Evolutionary conservation across 2,329 filamentous ascomycete species (phyloP).

Genomic region (Nannizzia gypsea): DNA sequence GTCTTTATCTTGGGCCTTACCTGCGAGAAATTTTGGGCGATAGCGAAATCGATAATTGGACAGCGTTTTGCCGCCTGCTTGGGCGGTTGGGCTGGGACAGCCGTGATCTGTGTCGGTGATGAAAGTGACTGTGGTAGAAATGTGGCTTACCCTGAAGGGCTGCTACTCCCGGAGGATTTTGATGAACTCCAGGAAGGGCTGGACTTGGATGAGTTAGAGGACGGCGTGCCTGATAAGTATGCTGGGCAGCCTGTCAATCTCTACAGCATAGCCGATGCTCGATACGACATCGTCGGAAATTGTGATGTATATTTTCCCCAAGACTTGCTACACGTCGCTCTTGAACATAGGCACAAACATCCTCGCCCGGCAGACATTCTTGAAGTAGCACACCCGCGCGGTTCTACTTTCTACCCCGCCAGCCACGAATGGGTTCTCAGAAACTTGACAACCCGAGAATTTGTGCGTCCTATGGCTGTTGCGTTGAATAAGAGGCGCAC

Average conservation of each 20-base stretch:
- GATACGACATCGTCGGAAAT: not conserved
- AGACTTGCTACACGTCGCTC: conserved; percentile 5
- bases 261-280: not conserved
- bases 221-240: not conserved
- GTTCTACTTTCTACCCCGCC: conserved; percentile 6
- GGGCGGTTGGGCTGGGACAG: conserved; percentile 21
- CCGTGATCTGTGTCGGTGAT: conserved; percentile 21
- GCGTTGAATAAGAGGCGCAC: conserved; percentile 8
- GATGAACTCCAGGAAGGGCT: conserved; percentile 15
- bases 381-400: not conserved
- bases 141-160: conserved; percentile 12
- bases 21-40: conserved; percentile 15
- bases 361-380: not conserved
- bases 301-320: not conserved
- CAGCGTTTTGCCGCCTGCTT: conserved; percentile 16
- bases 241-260: conserved; percentile 1
- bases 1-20: conserved; percentile 14
- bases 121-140: conserved; percentile 11
- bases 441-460: conserved; percentile 9
- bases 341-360: conserved; percentile 3
- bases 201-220: conserved; percentile 6
- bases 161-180: conserved; percentile 14
- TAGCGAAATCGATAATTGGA: conserved; percentile 11
- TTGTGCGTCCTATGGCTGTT: conserved; percentile 8
- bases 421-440: conserved; percentile 8